These are phyloP conservation scores for Kandelia obovata DNA, from an alignment of 345 rosid species.

Conservation along the genomic window DNA sequence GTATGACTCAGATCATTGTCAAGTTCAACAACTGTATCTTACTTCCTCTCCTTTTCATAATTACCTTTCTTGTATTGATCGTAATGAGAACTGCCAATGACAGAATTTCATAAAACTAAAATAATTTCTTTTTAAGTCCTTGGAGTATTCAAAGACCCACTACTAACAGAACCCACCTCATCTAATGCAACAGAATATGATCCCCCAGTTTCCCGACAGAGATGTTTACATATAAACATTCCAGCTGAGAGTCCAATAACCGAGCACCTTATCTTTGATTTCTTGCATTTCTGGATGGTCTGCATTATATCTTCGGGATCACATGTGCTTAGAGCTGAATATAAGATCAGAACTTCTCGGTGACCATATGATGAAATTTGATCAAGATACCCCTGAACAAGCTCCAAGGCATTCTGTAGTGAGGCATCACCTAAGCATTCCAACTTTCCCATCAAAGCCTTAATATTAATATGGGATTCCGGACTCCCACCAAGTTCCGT, in stretches of 20 bases:
- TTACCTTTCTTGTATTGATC: too few relatives aligned
- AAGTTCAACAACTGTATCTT: background rate
- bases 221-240: slow-evolving; percentile 81
- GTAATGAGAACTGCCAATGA: too few relatives aligned
- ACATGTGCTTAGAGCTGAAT: slow-evolving; percentile 76
- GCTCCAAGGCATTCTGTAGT: slow-evolving; percentile 77
- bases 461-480: slow-evolving; percentile 55
- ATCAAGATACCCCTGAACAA: slow-evolving; percentile 60
- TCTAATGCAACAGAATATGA: slow-evolving; percentile 72
- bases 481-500: slow-evolving; percentile 98
- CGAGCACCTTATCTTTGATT: slow-evolving; percentile 77
- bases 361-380: slow-evolving; percentile 86
- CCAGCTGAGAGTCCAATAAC: slow-evolving; percentile 92
- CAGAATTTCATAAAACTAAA: too few relatives aligned
- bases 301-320: slow-evolving; percentile 95
- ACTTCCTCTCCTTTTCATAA: too few relatives aligned
- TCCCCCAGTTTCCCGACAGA: slow-evolving; percentile 91
- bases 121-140: too few relatives aligned
- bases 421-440: slow-evolving; percentile 81
- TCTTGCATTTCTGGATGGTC: slow-evolving; percentile 75
- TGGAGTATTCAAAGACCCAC: background rate
- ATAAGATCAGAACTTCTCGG: slow-evolving; percentile 81
- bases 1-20: background rate
- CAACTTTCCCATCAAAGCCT: slow-evolving; percentile 80
- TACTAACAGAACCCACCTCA: slow-evolving; percentile 52